Base-by-base conservation (phyloP, 2,329 filamentous ascomycete genomes). In the Fusarium pseudoanthophilum region DNA sequence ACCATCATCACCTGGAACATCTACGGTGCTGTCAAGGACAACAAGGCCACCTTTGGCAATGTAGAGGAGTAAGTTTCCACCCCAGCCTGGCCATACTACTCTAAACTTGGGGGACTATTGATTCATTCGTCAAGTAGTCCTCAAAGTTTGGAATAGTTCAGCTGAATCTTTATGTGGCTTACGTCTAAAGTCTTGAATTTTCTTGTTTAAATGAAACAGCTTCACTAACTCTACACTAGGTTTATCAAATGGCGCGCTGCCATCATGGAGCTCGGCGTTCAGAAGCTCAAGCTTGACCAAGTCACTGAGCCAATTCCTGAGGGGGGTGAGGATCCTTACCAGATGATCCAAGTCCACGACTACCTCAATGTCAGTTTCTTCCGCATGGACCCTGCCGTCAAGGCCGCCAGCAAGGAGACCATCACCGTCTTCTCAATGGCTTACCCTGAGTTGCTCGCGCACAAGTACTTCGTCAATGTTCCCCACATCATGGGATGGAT, bases 401-500 rank as follows among this genome's bases (percentile, higher is more conserved):
- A 93, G 82, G 87, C 90, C 7, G 93, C 93, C 21, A 92, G 90
- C 73, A 91, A 90, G 78, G 91, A 95, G 84, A 95, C 93, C 51
- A 97, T 98, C 81, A 88, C 92, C 70, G 87, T 93, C 58, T 94
- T 98, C 81, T 89, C 91, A 58, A 91, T 89, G 75, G 93, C 93
- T 75, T 98, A 98, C 84, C 95, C 95, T 0, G 95, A 98, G 85
- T 90, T 97, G 15, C 88, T 98, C 30, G 70, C 79, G 13, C 86
- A 95, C 84, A 98, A 98, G 86, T 98, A 95, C 87, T 98, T 98
- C 80, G 93, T 98, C 84, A 98, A 98, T 78, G 94, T 98, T 11
- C 95, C 95, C 0, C 83, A 91, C 63, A 87, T 98, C 78, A 98
- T 98, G 95, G 93, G 94, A 64, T 98, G 95, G 87, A 89, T 95